Conservation (phyloP, 176 grass and related monocot genomes). For the Avena eriantha region DNA sequence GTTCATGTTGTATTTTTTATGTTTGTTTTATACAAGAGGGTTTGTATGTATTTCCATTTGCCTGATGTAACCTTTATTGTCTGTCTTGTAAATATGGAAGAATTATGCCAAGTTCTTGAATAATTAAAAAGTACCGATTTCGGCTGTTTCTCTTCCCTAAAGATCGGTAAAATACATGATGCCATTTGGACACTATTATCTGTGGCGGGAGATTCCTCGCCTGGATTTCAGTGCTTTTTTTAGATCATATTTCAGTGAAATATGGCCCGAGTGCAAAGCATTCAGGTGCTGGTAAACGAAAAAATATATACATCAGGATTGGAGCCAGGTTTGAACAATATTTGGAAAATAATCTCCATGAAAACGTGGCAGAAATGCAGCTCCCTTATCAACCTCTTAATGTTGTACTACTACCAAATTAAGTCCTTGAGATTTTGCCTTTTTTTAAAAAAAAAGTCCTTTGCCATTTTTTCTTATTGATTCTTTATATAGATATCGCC, state of each 20-base stretch:
- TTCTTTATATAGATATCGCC: too few species aligned
- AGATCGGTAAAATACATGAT: background rate
- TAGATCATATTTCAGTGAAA: background rate
- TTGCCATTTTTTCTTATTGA: too few species aligned
- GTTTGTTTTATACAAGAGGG: conserved; percentile 27
- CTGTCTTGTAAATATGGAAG: conserved; percentile 43
- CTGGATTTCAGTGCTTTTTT: background rate
- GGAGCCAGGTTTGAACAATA: background rate
- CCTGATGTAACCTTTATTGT: background rate
- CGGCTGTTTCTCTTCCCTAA: too few species aligned
- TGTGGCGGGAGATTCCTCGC: background rate
- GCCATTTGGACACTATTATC: background rate
- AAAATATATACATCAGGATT: background rate
- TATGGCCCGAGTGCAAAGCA: background rate
- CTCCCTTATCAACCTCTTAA: background rate
- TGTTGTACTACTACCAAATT: background rate
- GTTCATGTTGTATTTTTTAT: conserved; percentile 47
- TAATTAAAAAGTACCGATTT: background rate
- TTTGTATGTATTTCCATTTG: conserved; percentile 22
- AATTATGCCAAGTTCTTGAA: conserved; percentile 1
- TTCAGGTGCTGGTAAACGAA: background rate
- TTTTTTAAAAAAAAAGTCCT: too few species aligned
- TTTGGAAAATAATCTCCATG: background rate
- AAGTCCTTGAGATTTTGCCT: too few species aligned
- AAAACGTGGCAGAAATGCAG: background rate